Conservation (phyloP, 1,284 basidiomycete genomes). For the Ceratobasidium sp. region DNA sequence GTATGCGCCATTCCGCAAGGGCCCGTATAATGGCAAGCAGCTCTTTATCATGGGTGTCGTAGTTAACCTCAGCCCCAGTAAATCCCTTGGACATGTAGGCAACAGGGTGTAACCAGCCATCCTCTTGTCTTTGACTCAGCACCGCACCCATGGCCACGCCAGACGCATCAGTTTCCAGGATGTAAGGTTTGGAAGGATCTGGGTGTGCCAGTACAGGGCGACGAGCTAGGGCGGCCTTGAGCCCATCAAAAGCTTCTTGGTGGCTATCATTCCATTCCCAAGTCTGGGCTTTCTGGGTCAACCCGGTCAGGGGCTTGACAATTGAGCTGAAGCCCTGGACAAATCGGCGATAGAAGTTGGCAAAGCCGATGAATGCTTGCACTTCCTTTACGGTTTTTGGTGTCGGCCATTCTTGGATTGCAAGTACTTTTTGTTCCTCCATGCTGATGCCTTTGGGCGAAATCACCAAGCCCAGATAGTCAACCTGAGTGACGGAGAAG, state of each 20-base stretch:
- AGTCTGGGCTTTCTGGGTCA: conserved; percentile 45
- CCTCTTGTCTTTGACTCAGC: conserved; percentile 46
- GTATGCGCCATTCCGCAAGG: conserved; percentile 48
- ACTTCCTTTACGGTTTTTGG: conserved; percentile 49
- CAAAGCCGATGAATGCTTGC: too few species aligned
- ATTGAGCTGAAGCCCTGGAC: conserved; percentile 50
- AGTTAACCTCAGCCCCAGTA: conserved; percentile 52
- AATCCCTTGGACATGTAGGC: conserved; percentile 29
- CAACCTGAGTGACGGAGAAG: not conserved
- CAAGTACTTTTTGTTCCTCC: conserved; percentile 50
- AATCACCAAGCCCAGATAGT: conserved; percentile 8
- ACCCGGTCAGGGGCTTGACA: conserved; percentile 48
- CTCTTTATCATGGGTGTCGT: conserved; percentile 54
- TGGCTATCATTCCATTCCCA: conserved; percentile 44
- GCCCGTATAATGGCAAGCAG: conserved; percentile 47
- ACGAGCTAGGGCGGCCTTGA: conserved; percentile 45
- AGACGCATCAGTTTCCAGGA: conserved; percentile 33
- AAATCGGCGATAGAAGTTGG: conserved; percentile 54
- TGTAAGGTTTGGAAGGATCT: conserved; percentile 2
- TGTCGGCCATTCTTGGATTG: conserved; percentile 50
- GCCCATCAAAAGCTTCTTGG: conserved; percentile 49
- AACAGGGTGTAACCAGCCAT: conserved; percentile 44
- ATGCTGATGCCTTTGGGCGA: conserved; percentile 43
- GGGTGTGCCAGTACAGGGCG: conserved; percentile 23
- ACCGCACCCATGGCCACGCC: conserved; percentile 34